These are phyloP conservation scores for Magnusiomyces suaveolens DNA, from an alignment of 1,139 yeast genomes.

Conservation along the genomic window DNA sequence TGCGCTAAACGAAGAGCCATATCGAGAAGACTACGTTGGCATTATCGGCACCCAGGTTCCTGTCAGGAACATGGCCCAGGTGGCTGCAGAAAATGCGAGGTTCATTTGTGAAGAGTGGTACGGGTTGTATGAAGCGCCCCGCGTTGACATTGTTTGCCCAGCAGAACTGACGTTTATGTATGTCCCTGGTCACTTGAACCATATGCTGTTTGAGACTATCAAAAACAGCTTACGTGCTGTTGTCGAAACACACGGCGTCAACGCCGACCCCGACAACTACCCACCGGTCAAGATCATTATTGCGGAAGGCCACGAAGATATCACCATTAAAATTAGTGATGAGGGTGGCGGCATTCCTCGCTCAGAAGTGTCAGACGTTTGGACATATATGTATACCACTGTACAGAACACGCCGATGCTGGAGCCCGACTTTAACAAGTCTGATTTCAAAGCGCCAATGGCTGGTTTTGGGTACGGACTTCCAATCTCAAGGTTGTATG, in stretches of 20 bases:
- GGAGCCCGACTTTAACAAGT: conserved; percentile 43
- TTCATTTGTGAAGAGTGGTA: conserved; percentile 84
- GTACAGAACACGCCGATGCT: conserved; percentile 64
- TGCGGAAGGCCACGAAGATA: conserved; percentile 86
- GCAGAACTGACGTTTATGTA: conserved; percentile 68
- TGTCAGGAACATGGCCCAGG: conserved; percentile 68
- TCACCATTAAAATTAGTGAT: conserved; percentile 84
- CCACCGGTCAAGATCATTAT: conserved; percentile 84
- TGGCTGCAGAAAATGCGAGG: conserved; percentile 78
- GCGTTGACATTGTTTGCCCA: conserved; percentile 65
- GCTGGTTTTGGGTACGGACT: conserved; percentile 92
- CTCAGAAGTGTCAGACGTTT: conserved; percentile 71
- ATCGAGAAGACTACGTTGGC: conserved; percentile 61
- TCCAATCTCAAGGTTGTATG: conserved; percentile 76
- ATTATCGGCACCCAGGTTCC: conserved; percentile 76
- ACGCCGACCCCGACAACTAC: conserved; percentile 51
- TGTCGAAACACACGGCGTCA: conserved; percentile 56
- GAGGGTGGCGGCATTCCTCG: conserved; percentile 94
- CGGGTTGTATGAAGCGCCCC: conserved; percentile 73
- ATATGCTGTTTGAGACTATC: conserved; percentile 77
- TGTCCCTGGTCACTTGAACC: conserved; percentile 83
- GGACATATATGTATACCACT: conserved; percentile 89
- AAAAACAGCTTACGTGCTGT: conserved; percentile 80
- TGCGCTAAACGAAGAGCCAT: conserved; percentile 56
- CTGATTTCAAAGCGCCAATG: conserved; percentile 78